Evolutionary conservation across 495 filamentous ascomycete species (phyloP), one percentile per base, ranked within the genome.

Genomic region (Lasiosphaeriaceae sp.): DNA sequence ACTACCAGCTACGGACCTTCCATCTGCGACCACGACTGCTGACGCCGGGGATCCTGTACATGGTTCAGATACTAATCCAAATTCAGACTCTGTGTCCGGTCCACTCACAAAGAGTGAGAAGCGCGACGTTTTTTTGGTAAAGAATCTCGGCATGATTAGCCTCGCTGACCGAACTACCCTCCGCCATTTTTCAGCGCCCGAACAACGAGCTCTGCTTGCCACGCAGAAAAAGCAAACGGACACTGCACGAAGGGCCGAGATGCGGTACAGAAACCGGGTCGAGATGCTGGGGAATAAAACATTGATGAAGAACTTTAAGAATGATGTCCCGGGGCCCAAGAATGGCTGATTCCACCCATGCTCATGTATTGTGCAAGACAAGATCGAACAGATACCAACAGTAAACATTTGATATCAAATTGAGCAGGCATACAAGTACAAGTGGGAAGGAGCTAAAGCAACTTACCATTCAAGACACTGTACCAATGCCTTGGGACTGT

Each of bases 141-240:
- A 43, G 39, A 17, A 17, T 12, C 5, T 43, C 7, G 39, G 39
- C 14, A 17, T 12, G 39, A 6, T 43, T 12, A 43, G 65, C 50
- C 54, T 59, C n/a, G 54, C 54, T 19, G 65, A 64, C 47, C 60
- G 57, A 11, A 58, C 56, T 2, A 62, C 59, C 6, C 26, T 72
- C 17, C 54, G 62, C 7, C 67, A 65, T 17, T 49, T 72, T 11
- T 37, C 67, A 20, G 54, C 55, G 11, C 51, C 63, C 26, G 59
- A 70, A 52, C 56, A 64, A 22, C 52, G 62, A 22, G 57, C 67
- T 23, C 37, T 70, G 29, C 44, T 66, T 19, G 63, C 64, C 1
- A 44, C 55, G 6, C 63, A 65, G 55, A 63, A 61, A 56, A 64
- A 63, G 37, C 37, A 60, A 39, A 14, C 20, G 22, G 58, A 41